phyloP scores from a whole-genome alignment of 257 asterid species.

The Nicotiana attenuata region DNA sequence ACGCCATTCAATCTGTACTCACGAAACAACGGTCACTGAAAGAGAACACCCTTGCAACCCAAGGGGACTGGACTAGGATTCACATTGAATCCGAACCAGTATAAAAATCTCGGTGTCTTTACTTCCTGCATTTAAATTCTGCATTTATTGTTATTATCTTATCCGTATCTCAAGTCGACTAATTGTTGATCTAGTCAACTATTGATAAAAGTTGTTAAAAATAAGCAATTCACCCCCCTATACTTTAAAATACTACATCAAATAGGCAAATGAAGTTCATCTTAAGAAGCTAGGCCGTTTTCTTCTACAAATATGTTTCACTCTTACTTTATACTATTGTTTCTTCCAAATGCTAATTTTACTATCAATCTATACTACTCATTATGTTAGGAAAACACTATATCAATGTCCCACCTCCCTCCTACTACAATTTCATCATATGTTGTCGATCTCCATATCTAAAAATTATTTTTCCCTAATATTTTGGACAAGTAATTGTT shows the following conservation, averaged over 20 bases:
- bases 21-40: too few species aligned
- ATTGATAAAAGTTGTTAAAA: too few species aligned
- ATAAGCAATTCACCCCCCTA: too few species aligned
- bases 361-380: background rate
- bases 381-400: background rate
- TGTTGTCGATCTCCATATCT: background rate
- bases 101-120: too few species aligned
- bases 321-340: background rate
- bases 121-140: too few species aligned
- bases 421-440: background rate
- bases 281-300: background rate
- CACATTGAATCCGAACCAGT: too few species aligned
- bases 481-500: background rate
- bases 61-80: too few species aligned
- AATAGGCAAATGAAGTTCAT: background rate
- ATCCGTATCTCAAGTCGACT: too few species aligned
- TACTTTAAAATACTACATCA: background rate
- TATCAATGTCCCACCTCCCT: background rate
- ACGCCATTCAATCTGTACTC: too few species aligned
- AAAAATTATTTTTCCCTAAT: background rate
- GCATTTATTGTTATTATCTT: too few species aligned
- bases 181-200: too few species aligned
- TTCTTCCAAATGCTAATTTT: background rate
- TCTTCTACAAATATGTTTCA: background rate
- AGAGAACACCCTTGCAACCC: too few species aligned